Conservation (phyloP, 257 asterid species). For the Buddleja alternifolia region DNA sequence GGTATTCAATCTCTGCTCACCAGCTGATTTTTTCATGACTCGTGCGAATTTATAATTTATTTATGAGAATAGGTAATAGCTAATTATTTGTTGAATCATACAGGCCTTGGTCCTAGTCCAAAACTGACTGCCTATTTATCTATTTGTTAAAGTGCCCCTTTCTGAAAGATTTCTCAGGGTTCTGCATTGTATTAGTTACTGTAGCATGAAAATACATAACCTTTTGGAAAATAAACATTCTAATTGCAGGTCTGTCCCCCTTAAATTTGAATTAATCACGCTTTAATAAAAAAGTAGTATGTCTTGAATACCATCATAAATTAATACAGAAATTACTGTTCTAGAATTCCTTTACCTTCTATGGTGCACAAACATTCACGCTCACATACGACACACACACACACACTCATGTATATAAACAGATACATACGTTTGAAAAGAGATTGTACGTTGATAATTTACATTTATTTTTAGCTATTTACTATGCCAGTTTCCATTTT, state of each 20-base stretch:
- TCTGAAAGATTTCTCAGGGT: not conserved
- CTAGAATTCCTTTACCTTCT: no score
- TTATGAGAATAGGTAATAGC: not conserved
- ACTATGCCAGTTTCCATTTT: not conserved
- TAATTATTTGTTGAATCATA: not conserved
- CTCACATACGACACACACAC: slow-evolving; percentile 8
- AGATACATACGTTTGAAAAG: no score
- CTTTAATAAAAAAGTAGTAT: no score
- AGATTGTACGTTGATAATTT: no score
- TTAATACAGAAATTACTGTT: no score
- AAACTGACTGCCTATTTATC: not conserved
- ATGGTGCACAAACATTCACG: not conserved
- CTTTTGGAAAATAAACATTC: no score
- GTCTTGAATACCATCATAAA: no score
- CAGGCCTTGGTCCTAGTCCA: not conserved
- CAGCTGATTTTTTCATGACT: slow-evolving; percentile 4
- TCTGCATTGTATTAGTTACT: slow-evolving; percentile 7
- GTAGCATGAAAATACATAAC: slow-evolving; percentile 1
- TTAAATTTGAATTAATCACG: not conserved
- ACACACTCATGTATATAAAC: not conserved
- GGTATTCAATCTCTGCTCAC: slow-evolving; percentile 39
- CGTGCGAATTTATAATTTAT: no score
- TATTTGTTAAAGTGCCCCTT: not conserved
- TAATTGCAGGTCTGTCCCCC: not conserved
- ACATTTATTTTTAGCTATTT: not conserved